Evolutionary conservation across 1,284 basidiomycete species (phyloP).

Genomic region (Leccinum angustisporum): DNA sequence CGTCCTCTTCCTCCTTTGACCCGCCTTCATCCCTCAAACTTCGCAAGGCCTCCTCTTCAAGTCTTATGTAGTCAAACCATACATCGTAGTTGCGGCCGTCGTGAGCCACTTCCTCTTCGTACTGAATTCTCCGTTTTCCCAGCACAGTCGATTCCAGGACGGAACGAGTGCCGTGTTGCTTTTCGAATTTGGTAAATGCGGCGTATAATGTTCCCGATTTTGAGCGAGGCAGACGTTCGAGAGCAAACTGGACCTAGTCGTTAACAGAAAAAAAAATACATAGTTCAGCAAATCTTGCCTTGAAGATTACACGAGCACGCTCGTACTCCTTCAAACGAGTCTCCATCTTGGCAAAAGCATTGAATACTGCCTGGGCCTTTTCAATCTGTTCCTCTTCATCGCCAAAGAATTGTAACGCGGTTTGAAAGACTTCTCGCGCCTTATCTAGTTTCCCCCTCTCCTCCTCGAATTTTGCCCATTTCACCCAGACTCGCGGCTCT

Average conservation of each 20-base stretch:
- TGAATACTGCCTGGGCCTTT: constrained; percentile 95
- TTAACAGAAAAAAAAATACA: constrained; percentile 2
- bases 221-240: constrained; percentile 86
- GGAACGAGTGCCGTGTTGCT: constrained; percentile 90
- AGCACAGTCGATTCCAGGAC: constrained; percentile 93
- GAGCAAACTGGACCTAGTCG: constrained; percentile 68
- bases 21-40: constrained; percentile 77
- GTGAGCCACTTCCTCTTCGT: constrained; percentile 90
- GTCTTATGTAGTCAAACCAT: constrained; percentile 95
- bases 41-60: constrained; percentile 88
- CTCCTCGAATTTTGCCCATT: constrained; percentile 97
- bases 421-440: constrained; percentile 94
- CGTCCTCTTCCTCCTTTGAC: constrained; percentile 63
- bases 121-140: constrained; percentile 95
- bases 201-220: constrained; percentile 87
- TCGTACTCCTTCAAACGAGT: constrained; percentile 95
- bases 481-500: constrained; percentile 94
- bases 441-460: constrained; percentile 86
- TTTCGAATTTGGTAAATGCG: constrained; percentile 96
- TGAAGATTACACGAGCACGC: constrained; percentile 95
- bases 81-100: constrained; percentile 94
- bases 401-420: constrained; percentile 94
- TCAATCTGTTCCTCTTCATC: constrained; percentile 97
- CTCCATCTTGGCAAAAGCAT: constrained; percentile 98
- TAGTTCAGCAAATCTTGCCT: constrained; percentile 48